Conservation (phyloP, 148 eudicot species). For the Vaccinium vitisidaea region DNA sequence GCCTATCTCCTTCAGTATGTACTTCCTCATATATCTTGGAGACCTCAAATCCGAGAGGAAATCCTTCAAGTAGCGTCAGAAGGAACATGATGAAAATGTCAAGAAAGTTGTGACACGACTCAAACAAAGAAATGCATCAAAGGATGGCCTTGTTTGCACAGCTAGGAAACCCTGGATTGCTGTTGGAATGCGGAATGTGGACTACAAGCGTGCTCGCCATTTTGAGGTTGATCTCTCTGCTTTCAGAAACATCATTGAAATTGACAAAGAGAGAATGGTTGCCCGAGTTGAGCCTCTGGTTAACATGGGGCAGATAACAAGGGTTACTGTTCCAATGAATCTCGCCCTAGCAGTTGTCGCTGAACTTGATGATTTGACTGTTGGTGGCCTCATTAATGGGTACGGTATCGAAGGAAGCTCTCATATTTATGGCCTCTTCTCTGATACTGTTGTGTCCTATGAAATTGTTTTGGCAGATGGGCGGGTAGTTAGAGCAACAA, state of each 20-base stretch:
- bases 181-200: conserved; percentile 91
- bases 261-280: conserved; percentile 70
- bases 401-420: conserved; percentile 98
- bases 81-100: conserved; percentile 85
- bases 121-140: conserved; percentile 63
- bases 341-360: conserved; percentile 88
- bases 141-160: conserved; percentile 91
- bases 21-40: conserved; percentile 79
- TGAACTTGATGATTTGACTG: conserved; percentile 87
- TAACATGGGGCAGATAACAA: conserved; percentile 85
- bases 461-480: conserved; percentile 89
- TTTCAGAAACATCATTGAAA: conserved; percentile 65
- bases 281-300: conserved; percentile 84
- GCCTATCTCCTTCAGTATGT: conserved; percentile 72
- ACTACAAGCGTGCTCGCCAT: conserved; percentile 90
- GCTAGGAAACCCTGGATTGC: conserved; percentile 90
- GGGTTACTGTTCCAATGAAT: conserved; percentile 88
- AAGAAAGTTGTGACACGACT: conserved; percentile 74
- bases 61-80: conserved; percentile 72
- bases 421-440: conserved; percentile 76
- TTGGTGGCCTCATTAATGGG: conserved; percentile 89
- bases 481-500: conserved; percentile 73
- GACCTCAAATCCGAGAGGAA: conserved; percentile 67
- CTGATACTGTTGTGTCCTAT: conserved; percentile 91
- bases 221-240: conserved; percentile 88